Conservation (phyloP, 495 filamentous ascomycete species). For the Penicillium lividum region DNA sequence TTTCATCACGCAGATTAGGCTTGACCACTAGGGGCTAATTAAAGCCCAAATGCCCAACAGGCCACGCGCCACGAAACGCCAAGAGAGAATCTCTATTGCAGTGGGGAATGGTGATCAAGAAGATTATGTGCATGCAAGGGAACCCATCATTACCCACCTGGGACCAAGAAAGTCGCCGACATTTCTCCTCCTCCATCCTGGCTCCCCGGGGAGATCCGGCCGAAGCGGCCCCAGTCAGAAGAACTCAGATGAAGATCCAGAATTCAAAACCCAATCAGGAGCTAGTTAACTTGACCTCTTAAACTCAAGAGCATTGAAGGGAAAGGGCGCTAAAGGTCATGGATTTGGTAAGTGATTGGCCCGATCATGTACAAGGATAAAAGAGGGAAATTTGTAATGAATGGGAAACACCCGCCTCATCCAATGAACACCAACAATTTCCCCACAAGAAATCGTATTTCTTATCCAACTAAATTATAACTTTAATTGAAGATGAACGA, state of each 20-base stretch:
- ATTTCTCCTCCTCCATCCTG: slow-evolving; percentile 15
- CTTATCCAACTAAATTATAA: neutral
- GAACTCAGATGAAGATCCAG: neutral
- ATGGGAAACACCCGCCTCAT: neutral
- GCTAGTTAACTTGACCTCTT: neutral
- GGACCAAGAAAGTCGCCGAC: slow-evolving; percentile 15
- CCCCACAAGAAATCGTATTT: neutral
- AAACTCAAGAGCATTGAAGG: neutral
- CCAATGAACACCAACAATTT: neutral
- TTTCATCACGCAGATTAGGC: neutral
- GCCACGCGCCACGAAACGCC: neutral
- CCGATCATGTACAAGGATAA: neutral
- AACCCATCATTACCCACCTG: slow-evolving; percentile 13
- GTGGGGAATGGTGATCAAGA: neutral
- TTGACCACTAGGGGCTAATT: neutral
- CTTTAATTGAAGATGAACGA: neutral
- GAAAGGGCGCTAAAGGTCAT: neutral
- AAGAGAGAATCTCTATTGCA: neutral
- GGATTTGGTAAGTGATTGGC: slow-evolving; percentile 1
- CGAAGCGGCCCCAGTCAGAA: neutral
- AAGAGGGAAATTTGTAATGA: neutral
- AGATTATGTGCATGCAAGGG: neutral
- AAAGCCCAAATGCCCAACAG: neutral
- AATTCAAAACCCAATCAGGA: slow-evolving; percentile 1
- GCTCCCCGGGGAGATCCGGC: slow-evolving; percentile 1